Evolutionary conservation across 306 rosid species (phyloP).

Genomic region (Crotalaria pallida): DNA sequence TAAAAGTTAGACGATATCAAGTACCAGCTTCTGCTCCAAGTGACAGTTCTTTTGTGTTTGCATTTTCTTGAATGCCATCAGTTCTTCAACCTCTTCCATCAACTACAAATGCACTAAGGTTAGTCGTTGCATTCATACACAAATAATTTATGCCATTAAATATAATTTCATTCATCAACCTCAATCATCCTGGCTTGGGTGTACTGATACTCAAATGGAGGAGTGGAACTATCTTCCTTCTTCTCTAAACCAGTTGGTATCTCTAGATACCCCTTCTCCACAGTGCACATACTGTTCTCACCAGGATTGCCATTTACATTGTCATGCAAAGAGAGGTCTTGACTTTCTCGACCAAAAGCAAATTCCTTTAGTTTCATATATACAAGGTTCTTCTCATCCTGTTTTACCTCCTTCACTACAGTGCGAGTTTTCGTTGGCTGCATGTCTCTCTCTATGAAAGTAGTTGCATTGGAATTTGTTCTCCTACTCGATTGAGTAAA

Average conservation of each 20-base stretch:
- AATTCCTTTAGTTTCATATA: conserved; percentile 49
- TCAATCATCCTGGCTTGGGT: conserved; percentile 35
- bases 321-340: conserved; percentile 11
- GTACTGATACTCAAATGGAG: conserved; percentile 23
- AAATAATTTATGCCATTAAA: background rate
- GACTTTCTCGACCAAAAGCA: conserved; percentile 24
- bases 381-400: conserved; percentile 38
- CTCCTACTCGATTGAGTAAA: conserved; percentile 9
- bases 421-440: conserved; percentile 22
- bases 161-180: background rate
- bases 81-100: conserved; percentile 48
- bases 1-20: background rate
- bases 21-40: conserved; percentile 64
- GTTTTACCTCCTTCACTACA: conserved; percentile 22
- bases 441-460: conserved; percentile 30
- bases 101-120: conserved; percentile 28
- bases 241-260: conserved; percentile 13
- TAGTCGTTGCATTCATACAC: background rate
- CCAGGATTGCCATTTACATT: conserved; percentile 1
- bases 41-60: conserved; percentile 32
- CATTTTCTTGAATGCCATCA: conserved; percentile 28
- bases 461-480: conserved; percentile 22
- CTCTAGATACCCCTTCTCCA: conserved; percentile 5
- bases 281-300: background rate
- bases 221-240: conserved; percentile 22